Percentiles rank a stretch among this genome's conserved stretches.
Evolutionary conservation across 768 basidiomycete species (phyloP).

Genomic region (Tylopilus sp.): DNA sequence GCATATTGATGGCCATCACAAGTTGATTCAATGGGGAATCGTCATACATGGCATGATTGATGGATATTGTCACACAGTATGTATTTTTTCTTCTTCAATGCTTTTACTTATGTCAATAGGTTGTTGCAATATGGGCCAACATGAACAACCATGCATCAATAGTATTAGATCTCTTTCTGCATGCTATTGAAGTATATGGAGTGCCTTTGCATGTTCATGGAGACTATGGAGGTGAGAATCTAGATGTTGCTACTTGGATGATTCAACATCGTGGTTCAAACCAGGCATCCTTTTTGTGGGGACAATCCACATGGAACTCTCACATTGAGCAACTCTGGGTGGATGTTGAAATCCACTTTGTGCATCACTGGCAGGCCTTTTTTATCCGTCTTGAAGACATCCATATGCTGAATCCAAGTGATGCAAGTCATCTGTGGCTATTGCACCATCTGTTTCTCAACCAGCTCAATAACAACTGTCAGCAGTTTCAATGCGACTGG

Average conservation of each 20-base stretch:
- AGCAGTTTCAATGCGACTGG: conserved; percentile 22
- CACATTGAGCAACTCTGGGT: conserved; percentile 45
- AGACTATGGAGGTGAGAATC: conserved; percentile 28
- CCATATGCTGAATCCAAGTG: conserved; percentile 31
- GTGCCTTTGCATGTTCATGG: conserved; percentile 5
- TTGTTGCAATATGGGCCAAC: conserved; percentile 20
- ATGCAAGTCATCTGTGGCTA: conserved; percentile 41
- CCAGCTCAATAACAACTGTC: conserved; percentile 36
- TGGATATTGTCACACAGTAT: conserved; percentile 27
- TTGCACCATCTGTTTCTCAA: conserved; percentile 40
- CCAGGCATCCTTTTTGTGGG: conserved; percentile 28
- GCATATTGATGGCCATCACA: conserved; percentile 27
- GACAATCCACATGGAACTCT: conserved; percentile 39
- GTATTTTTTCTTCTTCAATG: not conserved
- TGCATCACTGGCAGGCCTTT: conserved; percentile 38
- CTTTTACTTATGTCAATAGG: conserved; percentile 1
- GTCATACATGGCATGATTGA: conserved; percentile 28
- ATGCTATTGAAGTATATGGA: conserved; percentile 14
- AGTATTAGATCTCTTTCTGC: conserved; percentile 23
- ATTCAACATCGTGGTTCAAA: conserved; percentile 23
- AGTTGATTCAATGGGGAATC: conserved; percentile 24
- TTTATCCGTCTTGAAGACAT: conserved; percentile 34
- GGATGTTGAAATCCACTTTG: conserved; percentile 40
- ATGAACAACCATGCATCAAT: conserved; percentile 26
- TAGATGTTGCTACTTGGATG: conserved; percentile 27